Evolutionary conservation across 1,139 yeast genomes (phyloP).

Genomic region (Saccharomyces uvarum): DNA sequence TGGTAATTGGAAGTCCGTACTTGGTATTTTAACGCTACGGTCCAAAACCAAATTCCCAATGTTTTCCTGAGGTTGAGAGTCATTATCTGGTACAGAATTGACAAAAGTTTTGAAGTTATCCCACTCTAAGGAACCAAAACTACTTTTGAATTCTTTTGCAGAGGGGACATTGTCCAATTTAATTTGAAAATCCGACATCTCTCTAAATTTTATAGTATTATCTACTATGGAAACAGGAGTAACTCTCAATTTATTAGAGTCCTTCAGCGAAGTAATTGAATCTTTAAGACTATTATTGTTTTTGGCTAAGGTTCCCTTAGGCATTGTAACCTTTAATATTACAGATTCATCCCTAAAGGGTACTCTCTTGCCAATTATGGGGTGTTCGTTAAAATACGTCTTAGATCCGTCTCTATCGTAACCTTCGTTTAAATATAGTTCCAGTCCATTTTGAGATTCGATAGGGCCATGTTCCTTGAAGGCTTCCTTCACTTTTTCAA

Average conservation of each 20-base stretch:
- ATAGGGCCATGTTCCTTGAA: conserved; percentile 33
- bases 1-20: conserved; percentile 53
- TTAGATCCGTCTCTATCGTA: conserved; percentile 12
- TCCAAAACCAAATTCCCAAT: conserved; percentile 24
- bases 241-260: conserved; percentile 34
- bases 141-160: conserved; percentile 36
- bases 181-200: conserved; percentile 82
- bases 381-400: conserved; percentile 56
- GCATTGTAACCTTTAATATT: conserved; percentile 60
- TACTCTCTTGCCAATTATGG: conserved; percentile 47
- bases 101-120: conserved; percentile 35
- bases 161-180: conserved; percentile 51
- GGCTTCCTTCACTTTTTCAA: conserved; percentile 36
- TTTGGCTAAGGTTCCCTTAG: conserved; percentile 47
- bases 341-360: conserved; percentile 50
- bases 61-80: conserved; percentile 30
- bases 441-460: conserved; percentile 53
- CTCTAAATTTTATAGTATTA: conserved; percentile 70
- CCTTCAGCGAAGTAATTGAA: conserved; percentile 36
- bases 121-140: conserved; percentile 30
- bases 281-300: conserved; percentile 45
- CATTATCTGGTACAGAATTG: conserved; percentile 37
- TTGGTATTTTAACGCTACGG: conserved; percentile 33
- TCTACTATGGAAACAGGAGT: conserved; percentile 64
- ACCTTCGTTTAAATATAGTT: conserved; percentile 41